Evolutionary conservation across 1,139 yeast genomes (phyloP).

Genomic region (Debaryomyces singareniensis): DNA sequence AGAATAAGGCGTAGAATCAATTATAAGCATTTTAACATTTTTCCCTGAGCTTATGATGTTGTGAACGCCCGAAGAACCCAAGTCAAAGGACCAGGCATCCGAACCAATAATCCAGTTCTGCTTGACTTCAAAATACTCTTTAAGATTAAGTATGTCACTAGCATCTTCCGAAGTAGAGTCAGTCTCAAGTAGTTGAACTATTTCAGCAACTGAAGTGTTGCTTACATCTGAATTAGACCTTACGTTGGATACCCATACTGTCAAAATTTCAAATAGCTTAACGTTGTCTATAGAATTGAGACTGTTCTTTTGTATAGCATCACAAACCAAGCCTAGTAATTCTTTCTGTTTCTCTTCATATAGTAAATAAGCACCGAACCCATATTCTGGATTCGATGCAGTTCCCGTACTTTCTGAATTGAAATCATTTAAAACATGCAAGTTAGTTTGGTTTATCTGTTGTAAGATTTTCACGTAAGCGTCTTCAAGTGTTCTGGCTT

Average conservation of each 20-base stretch:
- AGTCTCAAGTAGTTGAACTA: constrained; percentile 38
- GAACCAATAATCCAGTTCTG: constrained; percentile 88
- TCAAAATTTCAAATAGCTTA: constrained; percentile 50
- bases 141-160: constrained; percentile 36
- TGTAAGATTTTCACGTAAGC: constrained; percentile 72
- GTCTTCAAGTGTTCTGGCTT: constrained; percentile 55
- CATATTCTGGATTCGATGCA: constrained; percentile 70
- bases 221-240: constrained; percentile 22
- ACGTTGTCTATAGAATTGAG: constrained; percentile 40
- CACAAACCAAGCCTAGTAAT: constrained; percentile 44
- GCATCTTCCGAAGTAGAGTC: constrained; percentile 34
- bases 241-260: constrained; percentile 59
- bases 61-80: constrained; percentile 90
- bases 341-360: constrained; percentile 45
- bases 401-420: constrained; percentile 33
- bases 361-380: constrained; percentile 71
- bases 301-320: constrained; percentile 43
- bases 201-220: constrained; percentile 21
- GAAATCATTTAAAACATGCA: constrained; percentile 54
- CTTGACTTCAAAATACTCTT: constrained; percentile 38
- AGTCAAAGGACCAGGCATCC: constrained; percentile 92
- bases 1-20: constrained; percentile 85
- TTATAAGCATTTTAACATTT: constrained; percentile 77
- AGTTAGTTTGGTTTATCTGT: constrained; percentile 49
- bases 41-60: constrained; percentile 69